These are phyloP conservation scores for Halenospora varia DNA, from an alignment of 495 filamentous ascomycete genomes.

Conservation along the genomic window DNA sequence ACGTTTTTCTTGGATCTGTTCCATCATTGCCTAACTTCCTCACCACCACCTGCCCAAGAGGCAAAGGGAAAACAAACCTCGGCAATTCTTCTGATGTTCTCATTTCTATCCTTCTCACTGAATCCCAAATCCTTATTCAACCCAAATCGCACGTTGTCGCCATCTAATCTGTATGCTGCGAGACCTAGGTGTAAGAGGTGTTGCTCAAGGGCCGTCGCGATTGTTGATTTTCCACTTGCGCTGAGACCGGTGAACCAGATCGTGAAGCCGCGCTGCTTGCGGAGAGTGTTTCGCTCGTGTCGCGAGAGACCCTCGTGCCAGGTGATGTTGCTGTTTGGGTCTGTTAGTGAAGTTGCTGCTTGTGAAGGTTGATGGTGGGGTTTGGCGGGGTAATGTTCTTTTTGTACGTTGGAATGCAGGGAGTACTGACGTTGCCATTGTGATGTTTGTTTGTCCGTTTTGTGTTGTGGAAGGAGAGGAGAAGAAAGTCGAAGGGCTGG, in stretches of 20 bases:
- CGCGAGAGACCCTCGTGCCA: slow-evolving; percentile 92
- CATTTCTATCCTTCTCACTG: slow-evolving; percentile 85
- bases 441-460: slow-evolving; percentile 1
- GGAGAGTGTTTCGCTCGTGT: slow-evolving; percentile 71
- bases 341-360: slow-evolving; percentile 7
- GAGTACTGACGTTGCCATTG: slow-evolving; percentile 30
- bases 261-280: slow-evolving; percentile 85
- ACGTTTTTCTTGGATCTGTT: too few relatives aligned
- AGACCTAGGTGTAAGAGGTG: slow-evolving; percentile 82
- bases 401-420: neutral
- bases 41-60: neutral
- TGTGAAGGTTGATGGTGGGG: slow-evolving; percentile 10
- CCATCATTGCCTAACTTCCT: neutral
- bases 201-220: slow-evolving; percentile 93
- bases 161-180: slow-evolving; percentile 88
- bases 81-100: slow-evolving; percentile 94
- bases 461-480: neutral
- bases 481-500: neutral
- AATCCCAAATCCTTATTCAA: slow-evolving; percentile 97
- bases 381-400: slow-evolving; percentile 15
- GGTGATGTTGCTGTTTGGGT: slow-evolving; percentile 81
- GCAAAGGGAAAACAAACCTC: slow-evolving; percentile 50
- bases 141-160: slow-evolving; percentile 97
- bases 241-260: slow-evolving; percentile 97
- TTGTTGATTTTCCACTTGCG: slow-evolving; percentile 92